Conservation (phyloP, 2,329 filamentous ascomycete genomes). For the Fusarium sp. region DNA sequence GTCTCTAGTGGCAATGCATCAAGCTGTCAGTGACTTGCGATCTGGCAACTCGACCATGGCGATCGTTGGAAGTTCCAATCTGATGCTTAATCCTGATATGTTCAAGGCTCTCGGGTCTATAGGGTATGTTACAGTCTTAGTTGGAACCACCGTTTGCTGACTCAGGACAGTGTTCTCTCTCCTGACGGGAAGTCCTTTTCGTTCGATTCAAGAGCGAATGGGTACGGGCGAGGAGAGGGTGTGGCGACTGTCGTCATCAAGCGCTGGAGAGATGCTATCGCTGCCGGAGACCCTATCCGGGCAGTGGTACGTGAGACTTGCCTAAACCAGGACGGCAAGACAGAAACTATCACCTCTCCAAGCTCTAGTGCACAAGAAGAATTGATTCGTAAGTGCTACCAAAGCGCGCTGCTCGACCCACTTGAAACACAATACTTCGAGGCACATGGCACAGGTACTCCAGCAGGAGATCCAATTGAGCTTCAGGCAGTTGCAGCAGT, state of each 20-base stretch:
- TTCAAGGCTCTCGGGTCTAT: neutral
- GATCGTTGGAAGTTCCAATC: neutral
- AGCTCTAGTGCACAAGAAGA: neutral
- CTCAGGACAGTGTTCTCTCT: neutral
- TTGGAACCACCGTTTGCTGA: no score
- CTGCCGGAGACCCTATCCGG: neutral
- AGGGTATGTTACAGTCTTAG: neutral
- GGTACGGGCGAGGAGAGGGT: neutral
- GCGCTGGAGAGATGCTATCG: neutral
- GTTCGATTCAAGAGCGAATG: neutral
- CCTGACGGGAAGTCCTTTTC: neutral
- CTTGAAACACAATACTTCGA: neutral
- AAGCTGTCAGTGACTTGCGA: neutral
- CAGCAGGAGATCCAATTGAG: neutral
- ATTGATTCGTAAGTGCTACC: neutral
- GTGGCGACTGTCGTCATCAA: neutral
- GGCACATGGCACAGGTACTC: neutral
- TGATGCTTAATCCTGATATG: neutral
- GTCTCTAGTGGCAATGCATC: neutral
- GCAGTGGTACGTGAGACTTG: neutral
- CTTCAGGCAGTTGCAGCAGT: neutral
- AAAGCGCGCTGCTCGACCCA: neutral
- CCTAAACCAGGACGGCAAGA: neutral
- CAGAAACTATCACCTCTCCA: neutral
- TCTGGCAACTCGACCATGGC: neutral